Conservation (phyloP, 2,329 filamentous ascomycete genomes). For the Uncinocarpus reesii region DNA sequence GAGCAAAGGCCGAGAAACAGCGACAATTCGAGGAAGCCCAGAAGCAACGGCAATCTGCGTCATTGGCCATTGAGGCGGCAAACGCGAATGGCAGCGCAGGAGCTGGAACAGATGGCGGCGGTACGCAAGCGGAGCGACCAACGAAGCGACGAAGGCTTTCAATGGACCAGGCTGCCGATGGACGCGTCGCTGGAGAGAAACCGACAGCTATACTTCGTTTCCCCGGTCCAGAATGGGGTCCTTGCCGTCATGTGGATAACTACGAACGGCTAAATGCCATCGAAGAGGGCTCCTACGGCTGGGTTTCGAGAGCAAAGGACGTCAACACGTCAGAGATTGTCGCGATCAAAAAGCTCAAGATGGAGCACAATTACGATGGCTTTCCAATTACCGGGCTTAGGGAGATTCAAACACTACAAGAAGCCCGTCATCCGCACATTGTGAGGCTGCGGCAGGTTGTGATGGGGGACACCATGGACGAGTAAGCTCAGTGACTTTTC, state of each 20-base stretch:
- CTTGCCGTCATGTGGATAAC: slow-evolving; percentile 67
- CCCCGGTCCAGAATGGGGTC: slow-evolving; percentile 55
- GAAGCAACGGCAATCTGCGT: slow-evolving; percentile 31
- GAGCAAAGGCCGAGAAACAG: slow-evolving; percentile 71
- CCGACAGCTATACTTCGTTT: slow-evolving; percentile 59
- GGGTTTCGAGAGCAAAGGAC: slow-evolving; percentile 76
- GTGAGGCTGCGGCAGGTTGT: slow-evolving; percentile 77
- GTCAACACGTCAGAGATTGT: slow-evolving; percentile 66
- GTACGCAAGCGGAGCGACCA: slow-evolving; percentile 36
- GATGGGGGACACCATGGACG: slow-evolving; percentile 54
- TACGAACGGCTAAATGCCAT: slow-evolving; percentile 94
- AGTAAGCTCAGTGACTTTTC: slow-evolving; percentile 36
- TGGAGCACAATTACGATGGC: slow-evolving; percentile 67
- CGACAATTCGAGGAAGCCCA: slow-evolving; percentile 50
- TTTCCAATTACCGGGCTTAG: slow-evolving; percentile 85
- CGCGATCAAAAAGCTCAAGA: slow-evolving; percentile 86
- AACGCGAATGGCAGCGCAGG: slow-evolving; percentile 9
- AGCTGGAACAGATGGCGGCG: slow-evolving; percentile 13
- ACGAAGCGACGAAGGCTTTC: slow-evolving; percentile 55
- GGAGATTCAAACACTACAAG: slow-evolving; percentile 83
- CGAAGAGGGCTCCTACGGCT: slow-evolving; percentile 93
- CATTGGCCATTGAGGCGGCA: slow-evolving; percentile 21
- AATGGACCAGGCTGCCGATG: slow-evolving; percentile 32
- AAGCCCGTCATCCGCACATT: slow-evolving; percentile 71
- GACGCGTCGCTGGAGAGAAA: slow-evolving; percentile 23